These are phyloP conservation scores for Cymbopogon flexuosus DNA, from an alignment of 202 grass and related monocot genomes.

Conservation along the genomic window DNA sequence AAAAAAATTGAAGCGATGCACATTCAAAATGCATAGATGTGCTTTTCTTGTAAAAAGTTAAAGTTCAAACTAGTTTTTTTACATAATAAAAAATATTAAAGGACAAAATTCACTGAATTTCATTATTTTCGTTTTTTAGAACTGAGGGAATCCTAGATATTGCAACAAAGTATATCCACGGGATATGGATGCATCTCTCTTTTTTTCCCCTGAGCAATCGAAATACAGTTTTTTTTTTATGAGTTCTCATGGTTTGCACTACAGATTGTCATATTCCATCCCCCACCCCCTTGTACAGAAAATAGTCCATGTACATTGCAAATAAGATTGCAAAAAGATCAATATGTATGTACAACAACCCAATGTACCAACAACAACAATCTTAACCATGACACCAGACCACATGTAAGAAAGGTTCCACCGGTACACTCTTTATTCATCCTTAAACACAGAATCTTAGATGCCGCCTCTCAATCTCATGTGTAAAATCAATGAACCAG, in stretches of 20 bases:
- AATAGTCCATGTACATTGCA: neutral
- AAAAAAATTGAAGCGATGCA: neutral
- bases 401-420: constrained; percentile 29
- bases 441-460: constrained; percentile 38
- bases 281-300: neutral
- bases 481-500: constrained; percentile 39
- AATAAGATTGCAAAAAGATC: no score
- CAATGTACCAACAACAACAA: no score
- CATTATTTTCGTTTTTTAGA: neutral
- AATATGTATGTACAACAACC: no score
- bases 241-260: neutral
- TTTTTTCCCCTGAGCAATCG: neutral
- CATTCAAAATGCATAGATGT: neutral
- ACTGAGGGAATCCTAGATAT: neutral
- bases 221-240: neutral
- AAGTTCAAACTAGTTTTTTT: neutral
- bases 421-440: constrained; percentile 15
- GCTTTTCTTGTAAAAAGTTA: neutral
- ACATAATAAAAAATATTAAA: neutral
- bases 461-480: constrained; percentile 25
- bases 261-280: neutral
- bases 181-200: neutral
- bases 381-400: neutral
- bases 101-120: neutral
- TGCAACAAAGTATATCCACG: neutral